Base-by-base conservation (phyloP, 2,329 filamentous ascomycete species). In the Pseudocercospora cruenta region DNA sequence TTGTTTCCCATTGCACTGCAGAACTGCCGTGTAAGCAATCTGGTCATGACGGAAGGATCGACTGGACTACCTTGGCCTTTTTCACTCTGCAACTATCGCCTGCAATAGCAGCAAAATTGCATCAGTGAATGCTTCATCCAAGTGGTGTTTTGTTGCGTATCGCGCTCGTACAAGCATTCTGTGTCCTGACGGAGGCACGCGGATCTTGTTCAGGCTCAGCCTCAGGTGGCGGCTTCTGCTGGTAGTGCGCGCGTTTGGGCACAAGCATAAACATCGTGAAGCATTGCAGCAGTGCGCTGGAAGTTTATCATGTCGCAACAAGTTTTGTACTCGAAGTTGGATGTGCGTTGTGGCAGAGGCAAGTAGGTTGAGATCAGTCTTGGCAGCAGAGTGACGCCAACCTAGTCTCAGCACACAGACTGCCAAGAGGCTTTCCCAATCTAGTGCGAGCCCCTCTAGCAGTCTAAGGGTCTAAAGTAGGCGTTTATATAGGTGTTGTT, bases 1-100 rank as follows among this genome's bases (percentile, higher is more conserved):
- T 19, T 39, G 55, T 31, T 58, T 14, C 28, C 55, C 55, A 21
- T 58, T 58, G 55, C 55, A 58, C 55, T 58, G 55, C 22, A 36
- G 36, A n/a, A 39, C 10, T 19, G 28, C 21, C 7, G n/a, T 19
- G 45, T 47, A 19, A 47, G 45, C 21, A 22, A 22, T 8, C 4
- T 7, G 6, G 2, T 2, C 5, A 22, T 19, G 1, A 12, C 45
- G 45, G n/a, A 19, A 8, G 3, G 6, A 2, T 19, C n/a, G 45
- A 19, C 2, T 5, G 21, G 3, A n/a, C 45, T 47, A 47, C 45
- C 45, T 47, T 47, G 45, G 45, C 45, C 21, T 47, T 47, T 22
- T 47, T 47, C 6, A 47, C 45, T 9, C 45, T 47, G n/a, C 45
- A 47, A 7, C 45, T 47, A 22, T 47, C 45, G 21, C 45, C 45